Conservation (phyloP, 352 stramenopile genomes). For the Pythium scleroteichum region DNA sequence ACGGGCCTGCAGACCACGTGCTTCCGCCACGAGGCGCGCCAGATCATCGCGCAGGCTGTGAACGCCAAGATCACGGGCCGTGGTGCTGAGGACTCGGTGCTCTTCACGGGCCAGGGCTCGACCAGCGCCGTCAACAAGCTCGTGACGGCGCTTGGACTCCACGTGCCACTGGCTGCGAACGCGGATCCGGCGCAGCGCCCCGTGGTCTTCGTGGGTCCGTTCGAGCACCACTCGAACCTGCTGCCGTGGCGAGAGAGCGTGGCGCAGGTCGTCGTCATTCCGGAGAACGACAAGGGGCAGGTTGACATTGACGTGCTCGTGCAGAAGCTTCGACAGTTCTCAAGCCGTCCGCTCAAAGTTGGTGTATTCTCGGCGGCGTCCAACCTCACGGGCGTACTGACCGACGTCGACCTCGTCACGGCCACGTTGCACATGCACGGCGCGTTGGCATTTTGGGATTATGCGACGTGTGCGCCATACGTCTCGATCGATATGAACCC, state of each 20-base stretch:
- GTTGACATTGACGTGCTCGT: constrained; percentile 54
- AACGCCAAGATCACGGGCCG: constrained; percentile 81
- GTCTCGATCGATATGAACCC: constrained; percentile 93
- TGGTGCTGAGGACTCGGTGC: constrained; percentile 85
- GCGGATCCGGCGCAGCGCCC: constrained; percentile 32
- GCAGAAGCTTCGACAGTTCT: constrained; percentile 42
- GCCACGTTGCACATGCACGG: constrained; percentile 85
- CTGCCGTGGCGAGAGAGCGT: constrained; percentile 92
- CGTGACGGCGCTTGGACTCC: constrained; percentile 47
- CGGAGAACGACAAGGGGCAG: constrained; percentile 34
- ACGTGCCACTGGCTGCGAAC: constrained; percentile 21
- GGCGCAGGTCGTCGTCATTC: constrained; percentile 60
- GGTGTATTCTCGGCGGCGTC: constrained; percentile 87
- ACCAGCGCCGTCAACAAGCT: constrained; percentile 77
- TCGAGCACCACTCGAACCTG: constrained; percentile 96
- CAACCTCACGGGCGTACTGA: constrained; percentile 92
- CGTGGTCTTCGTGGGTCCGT: constrained; percentile 87
- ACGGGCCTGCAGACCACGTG: constrained; percentile 70
- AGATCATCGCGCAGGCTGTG: constrained; percentile 87
- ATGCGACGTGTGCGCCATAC: constrained; percentile 91
- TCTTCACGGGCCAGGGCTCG: constrained; percentile 90
- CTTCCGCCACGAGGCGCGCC: constrained; percentile 91
- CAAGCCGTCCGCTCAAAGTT: constrained; percentile 46
- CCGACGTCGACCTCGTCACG: constrained; percentile 84
- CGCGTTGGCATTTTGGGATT: constrained; percentile 93